A percentile compares a stretch with the other conserved stretches of the same genome.
phyloP scores from a whole-genome alignment of 2,329 filamentous ascomycete species.

The Exophiala phaeomuriformis region DNA sequence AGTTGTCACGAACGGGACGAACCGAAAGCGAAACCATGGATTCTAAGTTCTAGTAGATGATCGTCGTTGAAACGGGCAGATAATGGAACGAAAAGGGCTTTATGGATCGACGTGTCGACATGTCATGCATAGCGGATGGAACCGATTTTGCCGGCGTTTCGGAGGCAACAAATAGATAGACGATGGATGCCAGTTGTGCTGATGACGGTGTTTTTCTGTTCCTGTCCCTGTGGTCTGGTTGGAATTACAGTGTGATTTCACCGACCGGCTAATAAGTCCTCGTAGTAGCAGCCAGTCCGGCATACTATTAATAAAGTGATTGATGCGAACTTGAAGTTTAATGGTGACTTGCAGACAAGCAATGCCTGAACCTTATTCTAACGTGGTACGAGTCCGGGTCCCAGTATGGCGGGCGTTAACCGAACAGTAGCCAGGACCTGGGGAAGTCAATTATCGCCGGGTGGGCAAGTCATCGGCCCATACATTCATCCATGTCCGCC shows the following conservation, averaged over 20 bases:
- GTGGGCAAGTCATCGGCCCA: too few relatives aligned
- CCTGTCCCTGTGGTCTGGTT: background rate
- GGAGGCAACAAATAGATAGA: conserved; percentile 10
- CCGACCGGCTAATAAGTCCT: too few relatives aligned
- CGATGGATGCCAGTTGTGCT: background rate
- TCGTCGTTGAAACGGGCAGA: background rate
- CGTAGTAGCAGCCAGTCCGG: too few relatives aligned
- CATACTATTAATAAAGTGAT: too few relatives aligned
- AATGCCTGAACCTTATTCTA: too few relatives aligned
- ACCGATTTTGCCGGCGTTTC: conserved; percentile 13
- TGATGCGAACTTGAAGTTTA: too few relatives aligned
- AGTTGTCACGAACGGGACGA: background rate
- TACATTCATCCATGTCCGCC: too few relatives aligned
- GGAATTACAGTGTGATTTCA: background rate
- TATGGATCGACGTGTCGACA: conserved; percentile 14
- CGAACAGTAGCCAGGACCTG: conserved; percentile 6
- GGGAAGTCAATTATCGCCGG: too few relatives aligned
- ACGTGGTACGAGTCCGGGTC: background rate
- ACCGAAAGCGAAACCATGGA: background rate
- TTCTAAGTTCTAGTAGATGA: background rate
- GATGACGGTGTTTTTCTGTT: background rate
- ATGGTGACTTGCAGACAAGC: too few relatives aligned
- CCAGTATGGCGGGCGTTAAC: background rate
- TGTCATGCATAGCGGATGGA: conserved; percentile 20
- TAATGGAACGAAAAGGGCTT: background rate